Percentiles rank a stretch among this genome's conserved stretches.
Conservation (phyloP, 2,329 filamentous ascomycete species). For the Tothia fuscella region DNA sequence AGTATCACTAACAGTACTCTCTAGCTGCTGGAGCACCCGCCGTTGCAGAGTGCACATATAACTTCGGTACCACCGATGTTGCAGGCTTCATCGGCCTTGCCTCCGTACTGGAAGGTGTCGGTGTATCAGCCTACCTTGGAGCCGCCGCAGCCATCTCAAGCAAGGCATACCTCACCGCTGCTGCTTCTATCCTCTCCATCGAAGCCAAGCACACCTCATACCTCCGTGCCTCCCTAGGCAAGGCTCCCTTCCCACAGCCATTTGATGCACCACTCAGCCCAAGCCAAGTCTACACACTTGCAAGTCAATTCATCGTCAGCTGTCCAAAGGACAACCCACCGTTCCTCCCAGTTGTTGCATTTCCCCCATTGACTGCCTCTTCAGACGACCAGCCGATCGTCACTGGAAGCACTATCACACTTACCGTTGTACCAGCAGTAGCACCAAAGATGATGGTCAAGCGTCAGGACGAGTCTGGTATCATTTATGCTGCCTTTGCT, state of each 20-base stretch:
- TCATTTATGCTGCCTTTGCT: slow-evolving; percentile 27
- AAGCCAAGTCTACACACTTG: slow-evolving; percentile 53
- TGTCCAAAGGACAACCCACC: slow-evolving; percentile 43
- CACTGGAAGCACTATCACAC: slow-evolving; percentile 13
- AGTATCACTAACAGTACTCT: slow-evolving; percentile 2
- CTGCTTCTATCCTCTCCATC: slow-evolving; percentile 52
- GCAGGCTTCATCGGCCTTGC: slow-evolving; percentile 41
- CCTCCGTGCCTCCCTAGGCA: slow-evolving; percentile 38
- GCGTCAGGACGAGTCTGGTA: slow-evolving; percentile 11
- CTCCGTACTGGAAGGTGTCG: slow-evolving; percentile 43
- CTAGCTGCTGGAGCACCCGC: slow-evolving; percentile 35
- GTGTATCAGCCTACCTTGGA: slow-evolving; percentile 49
- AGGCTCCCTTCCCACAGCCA: slow-evolving; percentile 44
- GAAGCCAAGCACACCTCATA: slow-evolving; percentile 52
- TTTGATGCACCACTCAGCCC: slow-evolving; percentile 48
- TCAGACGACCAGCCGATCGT: slow-evolving; percentile 9
- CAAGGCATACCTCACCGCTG: slow-evolving; percentile 47
- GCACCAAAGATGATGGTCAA: slow-evolving; percentile 16
- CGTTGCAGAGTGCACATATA: slow-evolving; percentile 44
- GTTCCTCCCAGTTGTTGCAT: slow-evolving; percentile 47
- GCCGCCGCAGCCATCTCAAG: slow-evolving; percentile 47
- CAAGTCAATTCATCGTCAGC: slow-evolving; percentile 46
- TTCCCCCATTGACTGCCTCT: slow-evolving; percentile 34
- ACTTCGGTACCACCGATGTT: slow-evolving; percentile 39
- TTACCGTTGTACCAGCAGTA: too few species aligned